phyloP scores from a whole-genome alignment of 352 stramenopile genomes.

The Thalassiosira ordinaria region DNA sequence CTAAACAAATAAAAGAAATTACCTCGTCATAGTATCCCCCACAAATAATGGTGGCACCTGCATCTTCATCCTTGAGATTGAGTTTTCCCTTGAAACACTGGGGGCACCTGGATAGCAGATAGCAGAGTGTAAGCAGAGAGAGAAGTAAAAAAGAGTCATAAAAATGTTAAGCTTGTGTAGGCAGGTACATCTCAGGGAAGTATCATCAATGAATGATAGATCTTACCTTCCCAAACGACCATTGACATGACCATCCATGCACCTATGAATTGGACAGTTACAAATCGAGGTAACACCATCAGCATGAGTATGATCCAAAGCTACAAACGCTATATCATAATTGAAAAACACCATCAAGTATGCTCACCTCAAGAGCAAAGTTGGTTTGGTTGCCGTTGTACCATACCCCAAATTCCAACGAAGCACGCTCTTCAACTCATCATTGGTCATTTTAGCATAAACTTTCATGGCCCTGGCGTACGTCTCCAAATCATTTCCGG shows the following conservation, averaged over 20 bases:
- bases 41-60: constrained; percentile 63
- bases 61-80: constrained; percentile 62
- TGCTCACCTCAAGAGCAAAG: constrained; percentile 56
- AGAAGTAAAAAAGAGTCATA: too few relatives aligned
- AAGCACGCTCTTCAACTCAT: constrained; percentile 68
- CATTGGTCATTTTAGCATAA: constrained; percentile 53
- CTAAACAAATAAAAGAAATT: too few relatives aligned
- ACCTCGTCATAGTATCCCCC: constrained; percentile 72
- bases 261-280: too few relatives aligned
- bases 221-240: constrained; percentile 62
- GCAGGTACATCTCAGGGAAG: too few relatives aligned
- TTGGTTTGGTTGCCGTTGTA: constrained; percentile 65
- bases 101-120: constrained; percentile 65
- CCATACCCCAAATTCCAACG: constrained; percentile 72
- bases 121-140: too few relatives aligned
- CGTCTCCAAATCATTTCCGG: constrained; percentile 16
- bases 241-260: constrained; percentile 73
- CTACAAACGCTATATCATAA: too few relatives aligned
- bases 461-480: constrained; percentile 30
- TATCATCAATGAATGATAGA: constrained; percentile 6
- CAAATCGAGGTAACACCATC: constrained; percentile 1
- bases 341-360: constrained; percentile 6
- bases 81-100: constrained; percentile 66
- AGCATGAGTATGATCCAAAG: too few relatives aligned
- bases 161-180: too few relatives aligned